Evolutionary conservation across 129 eudicot species (phyloP).

Genomic region (Pseudognaphalium luteoalbum): DNA sequence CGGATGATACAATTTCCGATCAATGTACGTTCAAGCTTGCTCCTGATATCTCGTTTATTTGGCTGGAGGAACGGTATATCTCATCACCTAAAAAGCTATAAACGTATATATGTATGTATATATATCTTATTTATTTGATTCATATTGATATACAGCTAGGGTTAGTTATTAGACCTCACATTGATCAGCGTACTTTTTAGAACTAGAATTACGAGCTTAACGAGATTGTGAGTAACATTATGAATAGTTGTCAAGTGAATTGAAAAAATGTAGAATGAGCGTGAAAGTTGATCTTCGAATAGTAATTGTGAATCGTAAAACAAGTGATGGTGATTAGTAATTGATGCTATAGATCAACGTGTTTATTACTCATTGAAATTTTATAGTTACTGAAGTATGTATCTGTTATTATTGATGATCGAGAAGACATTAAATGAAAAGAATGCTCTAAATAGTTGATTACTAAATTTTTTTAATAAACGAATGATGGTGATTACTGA

Average conservation of each 20-base stretch:
- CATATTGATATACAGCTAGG: neutral
- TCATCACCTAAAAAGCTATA: neutral
- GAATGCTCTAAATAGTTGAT: too few species aligned
- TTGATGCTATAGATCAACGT: too few species aligned
- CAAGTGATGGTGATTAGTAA: too few species aligned
- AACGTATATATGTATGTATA: neutral
- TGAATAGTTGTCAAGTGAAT: neutral
- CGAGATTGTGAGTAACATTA: neutral
- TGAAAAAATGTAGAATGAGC: too few species aligned
- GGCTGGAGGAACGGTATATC: constrained; percentile 62
- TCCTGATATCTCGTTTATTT: constrained; percentile 69
- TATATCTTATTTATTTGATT: neutral
- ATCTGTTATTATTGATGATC: too few species aligned
- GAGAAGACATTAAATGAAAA: too few species aligned
- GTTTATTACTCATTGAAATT: too few species aligned
- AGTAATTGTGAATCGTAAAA: neutral
- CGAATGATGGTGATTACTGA: too few species aligned
- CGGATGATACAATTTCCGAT: constrained; percentile 54
- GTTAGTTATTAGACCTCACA: constrained; percentile 9
- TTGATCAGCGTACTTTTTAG: neutral
- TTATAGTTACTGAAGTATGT: too few species aligned
- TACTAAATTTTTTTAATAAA: too few species aligned
- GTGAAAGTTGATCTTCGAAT: neutral
- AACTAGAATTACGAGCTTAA: neutral
- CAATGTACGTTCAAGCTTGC: constrained; percentile 77